A percentile compares a stretch with the other conserved stretches of the same genome.
Evolutionary conservation across 768 basidiomycete species (phyloP).

Genomic region (Strobilomyces echinocephalus): DNA sequence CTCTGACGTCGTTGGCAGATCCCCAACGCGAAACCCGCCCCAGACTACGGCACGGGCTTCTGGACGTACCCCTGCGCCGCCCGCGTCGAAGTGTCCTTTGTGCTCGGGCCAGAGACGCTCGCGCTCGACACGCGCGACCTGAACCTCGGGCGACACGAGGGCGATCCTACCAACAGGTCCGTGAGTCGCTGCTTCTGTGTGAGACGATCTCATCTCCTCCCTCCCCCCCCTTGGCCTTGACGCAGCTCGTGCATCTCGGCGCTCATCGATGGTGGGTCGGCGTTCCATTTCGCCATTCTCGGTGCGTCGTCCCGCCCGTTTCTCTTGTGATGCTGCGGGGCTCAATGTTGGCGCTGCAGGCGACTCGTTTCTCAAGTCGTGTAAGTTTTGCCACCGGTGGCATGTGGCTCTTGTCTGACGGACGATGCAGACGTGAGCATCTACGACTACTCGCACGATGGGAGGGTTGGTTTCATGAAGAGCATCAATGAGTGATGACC

Average conservation of each 20-base stretch:
- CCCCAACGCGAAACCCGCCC: constrained; percentile 39
- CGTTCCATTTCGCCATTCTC: constrained; percentile 11
- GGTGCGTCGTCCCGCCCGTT: constrained; percentile 8
- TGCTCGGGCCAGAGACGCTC: constrained; percentile 41
- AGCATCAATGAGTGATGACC: constrained; percentile 37
- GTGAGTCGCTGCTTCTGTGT: background rate
- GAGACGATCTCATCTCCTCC: too few relatives aligned
- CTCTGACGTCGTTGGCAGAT: constrained; percentile 35
- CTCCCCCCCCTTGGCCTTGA: too few relatives aligned
- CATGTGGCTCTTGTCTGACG: background rate
- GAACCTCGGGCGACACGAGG: constrained; percentile 43
- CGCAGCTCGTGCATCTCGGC: constrained; percentile 52
- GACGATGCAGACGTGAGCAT: constrained; percentile 48
- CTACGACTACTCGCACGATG: constrained; percentile 54
- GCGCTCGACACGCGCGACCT: constrained; percentile 46
- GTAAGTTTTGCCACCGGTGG: constrained; percentile 31
- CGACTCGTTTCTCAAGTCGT: constrained; percentile 64
- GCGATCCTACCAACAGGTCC: constrained; percentile 30
- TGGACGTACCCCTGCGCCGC: constrained; percentile 53
- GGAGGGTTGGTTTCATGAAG: constrained; percentile 53
- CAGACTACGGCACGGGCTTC: constrained; percentile 45
- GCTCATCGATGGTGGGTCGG: constrained; percentile 37
- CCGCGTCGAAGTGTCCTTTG: constrained; percentile 35
- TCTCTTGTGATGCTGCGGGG: background rate
- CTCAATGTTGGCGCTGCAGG: constrained; percentile 28